Base-by-base conservation (phyloP, 768 basidiomycete genomes). In the Asterophora lycoperdoides region DNA sequence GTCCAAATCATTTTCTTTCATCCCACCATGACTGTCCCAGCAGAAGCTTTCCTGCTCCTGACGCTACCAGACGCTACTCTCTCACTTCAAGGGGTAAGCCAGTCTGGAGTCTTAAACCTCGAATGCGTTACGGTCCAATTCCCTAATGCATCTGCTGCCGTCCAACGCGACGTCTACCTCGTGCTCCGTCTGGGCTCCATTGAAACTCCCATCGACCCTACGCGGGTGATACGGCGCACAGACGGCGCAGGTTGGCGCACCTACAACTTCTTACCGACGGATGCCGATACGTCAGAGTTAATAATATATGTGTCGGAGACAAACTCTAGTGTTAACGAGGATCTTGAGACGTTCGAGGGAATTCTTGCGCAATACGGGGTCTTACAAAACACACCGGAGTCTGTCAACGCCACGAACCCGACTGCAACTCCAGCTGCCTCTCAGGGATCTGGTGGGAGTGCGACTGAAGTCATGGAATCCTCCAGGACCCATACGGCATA, bases 321-420 rank as follows among this genome's bases (percentile, higher is more conserved):
- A 13, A 62, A 74, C 37, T 46, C 68, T 15, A 66, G 70, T 26
- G 63, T 75, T 11, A 29, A 70, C 44, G 80, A 85, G 51, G 83
- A 85, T 53, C 50, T 82, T 26, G 79, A 80, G 46, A 77, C 79
- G 0, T 80, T 89, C 46, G 84, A 89, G 56, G 74, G 79, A 19
- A 74, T 89, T 29, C 59, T 89, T 5, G 63, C 75, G 11, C 86
- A 89, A 57, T 89, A 89, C 62, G 79, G 69, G 13, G 74, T 78
- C 8, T 68, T 78, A 28, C 65, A 67, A 35, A 62, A 68, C 20
- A 41, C 53, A 18, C 38, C 42, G n/a, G 4, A 37, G 40, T 45
- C 28, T 36, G 18, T 42, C 23, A 29, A 50, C 41, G 36, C 9
- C 20, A 37, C 56, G 10, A n/a, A 49, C 38, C 33, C 44, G 33